Percentiles rank a stretch among this genome's conserved stretches.
phyloP scores from a whole-genome alignment of 768 basidiomycete species.

The Suillus placidus region DNA sequence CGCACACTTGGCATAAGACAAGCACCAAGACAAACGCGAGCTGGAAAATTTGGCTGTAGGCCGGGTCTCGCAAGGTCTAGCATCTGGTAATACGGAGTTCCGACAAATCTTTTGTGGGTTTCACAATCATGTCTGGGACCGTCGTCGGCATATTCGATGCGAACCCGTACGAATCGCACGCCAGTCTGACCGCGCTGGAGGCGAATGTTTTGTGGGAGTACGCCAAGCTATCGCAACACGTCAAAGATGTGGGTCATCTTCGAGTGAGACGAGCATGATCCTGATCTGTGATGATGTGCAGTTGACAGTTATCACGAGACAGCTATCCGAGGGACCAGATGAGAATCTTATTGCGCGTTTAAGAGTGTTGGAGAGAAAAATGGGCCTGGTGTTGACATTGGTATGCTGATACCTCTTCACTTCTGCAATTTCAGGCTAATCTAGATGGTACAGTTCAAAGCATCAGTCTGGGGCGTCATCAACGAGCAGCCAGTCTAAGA shows the following conservation, averaged over 20 bases:
- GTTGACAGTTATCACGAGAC: conserved; percentile 70
- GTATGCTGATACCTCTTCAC: conserved; percentile 40
- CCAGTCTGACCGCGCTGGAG: conserved; percentile 66
- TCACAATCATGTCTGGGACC: conserved; percentile 20
- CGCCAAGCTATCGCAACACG: conserved; percentile 79
- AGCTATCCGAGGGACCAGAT: conserved; percentile 76
- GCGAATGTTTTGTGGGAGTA: conserved; percentile 92
- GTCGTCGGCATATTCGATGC: conserved; percentile 50
- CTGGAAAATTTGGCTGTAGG: not conserved
- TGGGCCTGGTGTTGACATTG: conserved; percentile 92
- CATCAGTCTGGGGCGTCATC: conserved; percentile 93
- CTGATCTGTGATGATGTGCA: conserved; percentile 28
- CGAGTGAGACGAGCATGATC: conserved; percentile 2
- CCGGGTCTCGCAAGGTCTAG: not conserved
- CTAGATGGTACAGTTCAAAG: conserved; percentile 76
- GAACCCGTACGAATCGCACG: conserved; percentile 78
- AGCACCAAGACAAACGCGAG: not conserved
- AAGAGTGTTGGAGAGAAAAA: conserved; percentile 85
- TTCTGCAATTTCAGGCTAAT: conserved; percentile 2
- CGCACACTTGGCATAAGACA: not conserved
- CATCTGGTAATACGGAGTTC: not conserved
- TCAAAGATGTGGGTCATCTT: conserved; percentile 64
- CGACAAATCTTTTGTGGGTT: not conserved
- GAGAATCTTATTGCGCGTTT: conserved; percentile 74
- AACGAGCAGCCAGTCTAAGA: conserved; percentile 62